Evolutionary conservation across 163 green algal species (phyloP).

Genomic region (Picocystis sp.): DNA sequence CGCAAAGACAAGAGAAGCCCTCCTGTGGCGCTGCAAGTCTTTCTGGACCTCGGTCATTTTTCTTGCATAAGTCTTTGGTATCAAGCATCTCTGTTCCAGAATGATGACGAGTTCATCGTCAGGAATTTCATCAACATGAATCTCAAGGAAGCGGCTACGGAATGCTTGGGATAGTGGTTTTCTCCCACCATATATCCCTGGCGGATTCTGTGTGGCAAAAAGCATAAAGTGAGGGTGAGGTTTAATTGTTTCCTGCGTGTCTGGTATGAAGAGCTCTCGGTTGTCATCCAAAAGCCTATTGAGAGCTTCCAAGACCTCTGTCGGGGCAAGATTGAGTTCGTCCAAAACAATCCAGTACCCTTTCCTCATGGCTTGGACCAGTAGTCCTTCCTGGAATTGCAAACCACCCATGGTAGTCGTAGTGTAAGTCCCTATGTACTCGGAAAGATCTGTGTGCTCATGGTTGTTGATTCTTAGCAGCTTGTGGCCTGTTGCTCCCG

Average conservation of each 20-base stretch:
- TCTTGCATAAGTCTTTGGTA: conserved; percentile 55
- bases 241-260: conserved; percentile 78
- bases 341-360: conserved; percentile 96
- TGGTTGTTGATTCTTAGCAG: conserved; percentile 99
- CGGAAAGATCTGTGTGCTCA: conserved; percentile 88
- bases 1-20: conserved; percentile 49
- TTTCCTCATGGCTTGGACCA: conserved; percentile 65
- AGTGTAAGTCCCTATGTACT: conserved; percentile 86
- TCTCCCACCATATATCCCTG: conserved; percentile 68
- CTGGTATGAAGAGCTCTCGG: conserved; percentile 88
- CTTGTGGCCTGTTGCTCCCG: conserved; percentile 70
- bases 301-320: conserved; percentile 88
- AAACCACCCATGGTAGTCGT: conserved; percentile 50
- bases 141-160: conserved; percentile 83
- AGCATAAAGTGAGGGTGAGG: conserved; percentile 97
- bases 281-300: conserved; percentile 98
- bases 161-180: conserved; percentile 70
- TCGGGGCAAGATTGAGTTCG: conserved; percentile 93
- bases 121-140: conserved; percentile 91
- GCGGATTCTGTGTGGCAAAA: conserved; percentile 97
- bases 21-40: conserved; percentile 65
- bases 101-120: conserved; percentile 75
- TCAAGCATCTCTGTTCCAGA: conserved; percentile 58
- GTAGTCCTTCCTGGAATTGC: conserved; percentile 68
- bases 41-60: conserved; percentile 80